phyloP scores from a whole-genome alignment of 768 basidiomycete species.

The Leccinellum albellum region DNA sequence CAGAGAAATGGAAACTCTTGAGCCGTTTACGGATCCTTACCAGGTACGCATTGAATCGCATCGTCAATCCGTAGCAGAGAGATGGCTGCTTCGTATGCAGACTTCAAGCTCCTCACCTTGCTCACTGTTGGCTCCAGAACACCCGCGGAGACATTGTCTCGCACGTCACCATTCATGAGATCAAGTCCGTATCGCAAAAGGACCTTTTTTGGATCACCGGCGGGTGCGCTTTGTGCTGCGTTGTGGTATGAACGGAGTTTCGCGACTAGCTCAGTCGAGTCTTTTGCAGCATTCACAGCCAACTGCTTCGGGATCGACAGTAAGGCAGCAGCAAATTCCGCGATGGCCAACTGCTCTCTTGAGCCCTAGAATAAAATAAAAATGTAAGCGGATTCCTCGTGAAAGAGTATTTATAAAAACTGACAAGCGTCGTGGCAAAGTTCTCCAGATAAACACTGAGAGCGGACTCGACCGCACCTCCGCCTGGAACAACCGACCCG shows the following conservation, averaged over 20 bases:
- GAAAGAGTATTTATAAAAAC: conserved; percentile 23
- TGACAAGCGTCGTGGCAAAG: conserved; percentile 94
- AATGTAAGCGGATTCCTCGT: background rate
- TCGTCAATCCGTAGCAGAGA: conserved; percentile 93
- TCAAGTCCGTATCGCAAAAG: conserved; percentile 93
- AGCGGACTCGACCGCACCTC: conserved; percentile 95
- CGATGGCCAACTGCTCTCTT: conserved; percentile 96
- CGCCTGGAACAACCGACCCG: conserved; percentile 92
- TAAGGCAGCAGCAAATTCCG: conserved; percentile 93
- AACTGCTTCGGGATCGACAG: conserved; percentile 95
- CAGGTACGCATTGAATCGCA: conserved; percentile 87
- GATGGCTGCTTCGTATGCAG: conserved; percentile 94
- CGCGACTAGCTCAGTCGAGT: conserved; percentile 95
- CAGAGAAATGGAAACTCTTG: conserved; percentile 11
- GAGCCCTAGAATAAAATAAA: conserved; percentile 64
- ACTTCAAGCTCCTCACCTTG: conserved; percentile 96
- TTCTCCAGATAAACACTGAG: conserved; percentile 97
- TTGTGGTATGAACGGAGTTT: conserved; percentile 97
- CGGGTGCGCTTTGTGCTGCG: conserved; percentile 88
- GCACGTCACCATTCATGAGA: conserved; percentile 87
- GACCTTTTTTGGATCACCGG: conserved; percentile 86
- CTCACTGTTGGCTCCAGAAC: conserved; percentile 95
- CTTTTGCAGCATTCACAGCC: conserved; percentile 97
- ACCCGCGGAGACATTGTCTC: conserved; percentile 92
- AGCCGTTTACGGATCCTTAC: conserved; percentile 40